A percentile compares a stretch with the other conserved stretches of the same genome.
These are phyloP conservation scores for Hymenoscyphus infarciens DNA, from an alignment of 2,329 filamentous ascomycete genomes.

Conservation along the genomic window DNA sequence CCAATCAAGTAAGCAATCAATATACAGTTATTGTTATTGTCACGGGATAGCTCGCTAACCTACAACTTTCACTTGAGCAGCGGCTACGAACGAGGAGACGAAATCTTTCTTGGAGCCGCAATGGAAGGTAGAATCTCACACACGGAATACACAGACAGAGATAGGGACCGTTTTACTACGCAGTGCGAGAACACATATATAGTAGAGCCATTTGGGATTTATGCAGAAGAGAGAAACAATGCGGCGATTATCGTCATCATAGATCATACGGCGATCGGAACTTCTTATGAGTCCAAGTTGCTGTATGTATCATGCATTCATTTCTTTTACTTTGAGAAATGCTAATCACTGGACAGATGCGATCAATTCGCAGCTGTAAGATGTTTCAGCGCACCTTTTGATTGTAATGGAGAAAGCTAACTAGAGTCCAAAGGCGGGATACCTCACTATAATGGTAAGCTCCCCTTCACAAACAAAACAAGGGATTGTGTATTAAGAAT, in stretches of 20 bases:
- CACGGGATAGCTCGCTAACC: not conserved
- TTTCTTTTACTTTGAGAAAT: not conserved
- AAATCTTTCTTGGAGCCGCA: not conserved
- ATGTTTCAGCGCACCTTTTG: not conserved
- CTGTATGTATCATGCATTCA: slow-evolving; percentile 34
- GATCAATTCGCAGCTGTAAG: slow-evolving; percentile 66
- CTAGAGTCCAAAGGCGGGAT: slow-evolving; percentile 43
- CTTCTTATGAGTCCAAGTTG: not conserved
- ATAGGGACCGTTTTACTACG: not conserved
- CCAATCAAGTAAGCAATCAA: no score
- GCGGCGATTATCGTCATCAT: not conserved
- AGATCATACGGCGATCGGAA: not conserved
- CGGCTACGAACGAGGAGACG: not conserved
- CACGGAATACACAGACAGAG: not conserved
- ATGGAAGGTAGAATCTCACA: not conserved
- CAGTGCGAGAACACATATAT: not conserved
- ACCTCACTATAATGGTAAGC: slow-evolving; percentile 47
- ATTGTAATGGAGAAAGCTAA: slow-evolving; percentile 2
- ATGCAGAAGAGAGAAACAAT: slow-evolving; percentile 5
- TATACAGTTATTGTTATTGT: not conserved
- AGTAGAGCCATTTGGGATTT: not conserved
- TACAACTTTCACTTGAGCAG: not conserved
- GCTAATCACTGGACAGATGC: slow-evolving; percentile 47
- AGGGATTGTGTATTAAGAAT: not conserved
- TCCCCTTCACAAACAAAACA: slow-evolving; percentile 14